A percentile compares a stretch with the other conserved stretches of the same genome.
Evolutionary conservation across 164 flowering plant genomes (phyloP).

Genomic region (Macadamia tetraphylla): DNA sequence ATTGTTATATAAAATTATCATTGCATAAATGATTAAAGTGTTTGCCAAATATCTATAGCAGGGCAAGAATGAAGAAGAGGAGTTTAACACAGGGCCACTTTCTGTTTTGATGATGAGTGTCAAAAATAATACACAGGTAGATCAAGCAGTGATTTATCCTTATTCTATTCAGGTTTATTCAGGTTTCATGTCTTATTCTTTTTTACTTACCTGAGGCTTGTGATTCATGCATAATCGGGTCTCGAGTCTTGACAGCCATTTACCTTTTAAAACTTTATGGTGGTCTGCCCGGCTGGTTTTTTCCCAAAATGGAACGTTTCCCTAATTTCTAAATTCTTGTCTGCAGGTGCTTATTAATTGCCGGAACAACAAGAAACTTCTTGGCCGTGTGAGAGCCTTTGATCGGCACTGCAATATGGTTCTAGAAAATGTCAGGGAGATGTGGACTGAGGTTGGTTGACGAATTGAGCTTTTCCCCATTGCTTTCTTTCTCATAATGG

Average conservation of each 20-base stretch:
- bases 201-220: no score
- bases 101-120: conserved; percentile 96
- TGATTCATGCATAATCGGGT: no score
- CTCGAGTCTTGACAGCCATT: no score
- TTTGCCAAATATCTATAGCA: conserved; percentile 17
- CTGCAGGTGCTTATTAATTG: conserved; percentile 75
- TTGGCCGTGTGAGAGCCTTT: conserved; percentile 87
- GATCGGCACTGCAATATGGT: conserved; percentile 96
- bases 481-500: background rate
- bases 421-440: conserved; percentile 85
- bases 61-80: conserved; percentile 83
- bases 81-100: conserved; percentile 87
- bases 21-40: background rate
- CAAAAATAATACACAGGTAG: conserved; percentile 88
- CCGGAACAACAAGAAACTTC: conserved; percentile 80
- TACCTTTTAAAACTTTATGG: no score
- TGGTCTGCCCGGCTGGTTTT: no score
- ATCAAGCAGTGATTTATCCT: background rate
- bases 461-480: no score
- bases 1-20: no score
- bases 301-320: no score
- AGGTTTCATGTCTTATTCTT: background rate
- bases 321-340: background rate
- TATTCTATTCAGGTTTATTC: background rate
- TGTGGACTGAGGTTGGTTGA: conserved; percentile 86